Base-by-base conservation (phyloP, 805 yeast species). In the Cyberlindnera saturnus region DNA sequence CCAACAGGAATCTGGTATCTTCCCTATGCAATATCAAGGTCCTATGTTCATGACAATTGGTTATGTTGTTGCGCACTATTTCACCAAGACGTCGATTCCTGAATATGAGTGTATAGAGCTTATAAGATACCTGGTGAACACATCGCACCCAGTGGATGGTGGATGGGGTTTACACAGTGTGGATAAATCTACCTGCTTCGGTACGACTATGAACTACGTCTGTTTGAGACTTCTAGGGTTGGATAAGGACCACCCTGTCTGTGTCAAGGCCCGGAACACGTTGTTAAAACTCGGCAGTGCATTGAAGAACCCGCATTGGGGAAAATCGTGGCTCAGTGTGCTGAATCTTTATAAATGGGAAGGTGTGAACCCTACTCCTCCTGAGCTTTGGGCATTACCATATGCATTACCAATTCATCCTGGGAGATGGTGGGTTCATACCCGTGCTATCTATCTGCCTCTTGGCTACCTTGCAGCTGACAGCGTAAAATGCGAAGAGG, bases 361-460 rank as follows among this genome's bases (percentile, higher is more conserved):
- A 48, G 99, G 99, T 43, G 96, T 91, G 5, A 93, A 93, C 53
- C 99, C 99, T 3, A 95, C 96, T 1, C 99, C 99, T 3, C 91
- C 97, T 1, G 99, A 93, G 59, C 65, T 89, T 39, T 93, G 96
- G 93, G 63, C 83, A 45, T 63, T 91, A 34, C 99, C 99, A 2
- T 86, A 88, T 48, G 59, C 71, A 39, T 56, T 83, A 2, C 95
- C 96, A 0, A 70, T 89, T 34, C 98, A 93, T 58, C 99, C 99
- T 1, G 95, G 90, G 31, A 76, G 86, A 59, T 93, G 98, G 99
- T 93, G 99, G 99, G 96, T 91, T 18, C 99, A 93, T 58, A 90
- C 97, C 0, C 71, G 99, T 44, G 96, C 93, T 1, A 86, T 93
- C 18, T 93, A 90, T 56, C 62, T 86, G 30, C 90, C 98, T 0